A percentile compares a stretch with the other conserved stretches of the same genome.
phyloP scores from a whole-genome alignment of 2,329 filamentous ascomycete species.

The Epicoccum sorghinum region DNA sequence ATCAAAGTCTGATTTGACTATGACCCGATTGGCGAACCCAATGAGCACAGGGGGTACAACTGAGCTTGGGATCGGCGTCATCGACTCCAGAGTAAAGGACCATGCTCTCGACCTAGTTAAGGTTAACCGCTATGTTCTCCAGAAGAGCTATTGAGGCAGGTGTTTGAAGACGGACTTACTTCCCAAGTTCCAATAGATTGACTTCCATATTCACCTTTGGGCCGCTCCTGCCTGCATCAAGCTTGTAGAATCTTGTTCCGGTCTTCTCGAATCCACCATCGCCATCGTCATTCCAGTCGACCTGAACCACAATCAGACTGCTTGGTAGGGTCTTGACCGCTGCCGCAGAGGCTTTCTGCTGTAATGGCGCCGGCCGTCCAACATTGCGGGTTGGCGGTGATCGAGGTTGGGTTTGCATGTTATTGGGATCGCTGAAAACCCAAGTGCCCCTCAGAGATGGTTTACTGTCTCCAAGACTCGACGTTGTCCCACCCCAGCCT shows the following conservation, averaged over 20 bases:
- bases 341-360: too few species aligned
- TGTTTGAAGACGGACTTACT: slow-evolving; percentile 19
- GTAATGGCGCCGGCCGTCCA: too few species aligned
- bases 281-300: slow-evolving; percentile 42
- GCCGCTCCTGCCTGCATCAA: slow-evolving; percentile 19
- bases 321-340: too few species aligned
- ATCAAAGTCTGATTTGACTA: slow-evolving; percentile 25
- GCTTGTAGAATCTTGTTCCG: slow-evolving; percentile 27
- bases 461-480: slow-evolving; percentile 21
- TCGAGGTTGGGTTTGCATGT: background rate
- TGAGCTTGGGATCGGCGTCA: slow-evolving; percentile 23
- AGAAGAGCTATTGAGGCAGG: background rate
- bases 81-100: slow-evolving; percentile 39
- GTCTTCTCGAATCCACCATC: slow-evolving; percentile 40
- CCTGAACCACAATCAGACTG: slow-evolving; percentile 31
- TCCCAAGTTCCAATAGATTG: slow-evolving; percentile 41
- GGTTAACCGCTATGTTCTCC: slow-evolving; percentile 9
- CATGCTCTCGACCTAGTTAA: slow-evolving; percentile 31
- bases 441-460: slow-evolving; percentile 38
- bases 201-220: slow-evolving; percentile 38
- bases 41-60: slow-evolving; percentile 30
- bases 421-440: slow-evolving; percentile 37
- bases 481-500: slow-evolving; percentile 26
- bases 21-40: slow-evolving; percentile 30
- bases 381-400: background rate